Base-by-base conservation (phyloP, 2,329 filamentous ascomycete genomes). In the Aureobasidium namibiae region DNA sequence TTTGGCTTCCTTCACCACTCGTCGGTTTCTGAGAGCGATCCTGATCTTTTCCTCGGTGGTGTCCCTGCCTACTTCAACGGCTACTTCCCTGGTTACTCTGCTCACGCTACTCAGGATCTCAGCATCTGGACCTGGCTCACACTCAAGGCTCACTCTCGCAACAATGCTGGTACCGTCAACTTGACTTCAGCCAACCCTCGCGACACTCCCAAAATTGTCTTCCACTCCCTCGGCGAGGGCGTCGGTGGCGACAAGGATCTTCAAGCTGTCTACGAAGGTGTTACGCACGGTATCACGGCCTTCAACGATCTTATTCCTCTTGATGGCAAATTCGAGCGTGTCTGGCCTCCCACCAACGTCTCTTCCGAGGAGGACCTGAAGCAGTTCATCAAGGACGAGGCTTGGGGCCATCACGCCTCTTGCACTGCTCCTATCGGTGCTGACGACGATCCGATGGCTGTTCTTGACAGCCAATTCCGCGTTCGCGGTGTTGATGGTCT, bases 121-220 rank as follows among this genome's bases (percentile, higher is more conserved):
- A 74, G 74, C 36, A 74, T 76, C 61, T 80, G 74, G 72, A 72
- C 74, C 13, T 80, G 78, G 78, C 71, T 72, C 11, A 77, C 80
- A 3, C 75, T 89, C 56, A 86, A 87, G 70, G 79, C 81, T 0
- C 84, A 86, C 65, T 79, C 85, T 0, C 80, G 82, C 56, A 88
- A 89, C 68, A 71, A 70, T 69, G 76, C 70, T 6, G 87, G 87
- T 9, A 80, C 78, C 1, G 85, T 90, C 4, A 78, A 71, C 3
- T 79, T 90, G 5, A 75, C 75, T 16, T 85, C 82, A 0, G 72
- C 79, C 0, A 80, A 89, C 66, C 86, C 87, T 0, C 80, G 82
- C 0, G 85, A 88, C 57, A 74, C 77, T 3, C 87, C 87, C 0
- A 69, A 80, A 6, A 86, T 89, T 63, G 74, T 75, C 52, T 87